Base-by-base conservation (phyloP, 2,329 filamentous ascomycete species). In the Microsporum ferrugineum region DNA sequence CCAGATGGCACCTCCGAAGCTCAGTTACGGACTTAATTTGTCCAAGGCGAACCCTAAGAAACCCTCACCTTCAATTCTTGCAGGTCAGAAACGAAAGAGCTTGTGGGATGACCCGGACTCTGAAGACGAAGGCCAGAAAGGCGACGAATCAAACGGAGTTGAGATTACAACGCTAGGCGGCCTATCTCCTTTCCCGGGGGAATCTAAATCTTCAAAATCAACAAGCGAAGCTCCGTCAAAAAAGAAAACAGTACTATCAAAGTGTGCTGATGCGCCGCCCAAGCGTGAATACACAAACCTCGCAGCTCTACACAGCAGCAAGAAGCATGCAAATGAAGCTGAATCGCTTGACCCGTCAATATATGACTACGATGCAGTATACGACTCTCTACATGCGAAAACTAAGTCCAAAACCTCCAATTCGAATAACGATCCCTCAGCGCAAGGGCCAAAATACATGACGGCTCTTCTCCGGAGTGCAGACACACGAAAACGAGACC, bases 401-500 rank as follows among this genome's bases (percentile, higher is more conserved):
- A 66, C 71, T 1, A 68, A 66, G 39, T 66, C 71, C 10, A 70
- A 71, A 27, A 33, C 64, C 23, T 61, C 66, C 4, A 63, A 63
- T 3, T 62, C 59, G 8, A 64, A 64, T 39, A 36, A 62, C 45
- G 39, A 62, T 33, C 65, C 70, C 43, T 36, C 61, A 27, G 68
- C 65, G 29, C 68, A 71, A 33, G 71, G 64, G 51, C 82, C 84
- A 0, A 83, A 82, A 63, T 86, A 86, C 71, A 86, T 87, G 77
- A 77, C 77, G 56, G 78, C 78, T 36, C 72, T 87, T 14, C 75
- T 86, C 38, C 78, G 80, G 38, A 82, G 83, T 17, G 83, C 84
- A 1, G 82, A 84, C 63, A 72, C 81, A 36, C 80, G 84, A 8
- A 86, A 87, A 69, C 82, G 84, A 57, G 84, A 86, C 67, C 82